Evolutionary conservation across 257 asterid species (phyloP).

Genomic region (Schizonepeta tenuifolia): DNA sequence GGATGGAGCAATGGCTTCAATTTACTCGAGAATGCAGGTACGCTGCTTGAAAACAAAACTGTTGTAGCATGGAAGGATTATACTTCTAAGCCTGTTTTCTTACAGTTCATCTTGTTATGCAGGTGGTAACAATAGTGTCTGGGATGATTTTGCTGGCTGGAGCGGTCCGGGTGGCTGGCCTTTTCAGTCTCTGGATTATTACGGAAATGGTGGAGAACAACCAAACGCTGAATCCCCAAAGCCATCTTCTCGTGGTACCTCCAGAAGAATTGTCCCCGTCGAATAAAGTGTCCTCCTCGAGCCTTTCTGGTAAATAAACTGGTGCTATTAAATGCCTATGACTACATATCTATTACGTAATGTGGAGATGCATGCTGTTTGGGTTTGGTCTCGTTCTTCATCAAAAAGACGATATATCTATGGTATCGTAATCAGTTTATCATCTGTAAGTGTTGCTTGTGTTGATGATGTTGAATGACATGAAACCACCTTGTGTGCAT

Average conservation of each 20-base stretch:
- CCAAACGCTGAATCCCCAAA: slow-evolving; percentile 30
- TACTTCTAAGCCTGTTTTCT: not conserved
- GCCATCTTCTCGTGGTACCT: slow-evolving; percentile 37
- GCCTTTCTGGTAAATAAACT: slow-evolving; percentile 6
- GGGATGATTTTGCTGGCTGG: slow-evolving; percentile 63
- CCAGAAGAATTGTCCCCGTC: slow-evolving; percentile 53
- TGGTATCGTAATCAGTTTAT: not conserved
- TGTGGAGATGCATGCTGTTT: slow-evolving; percentile 2
- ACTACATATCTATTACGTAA: not conserved
- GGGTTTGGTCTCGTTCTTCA: not conserved
- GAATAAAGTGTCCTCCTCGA: slow-evolving; percentile 38
- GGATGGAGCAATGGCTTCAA: slow-evolving; percentile 70
- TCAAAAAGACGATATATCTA: not conserved
- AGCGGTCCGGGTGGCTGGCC: slow-evolving; percentile 59
- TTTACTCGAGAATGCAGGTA: slow-evolving; percentile 64
- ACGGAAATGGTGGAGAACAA: slow-evolving; percentile 37
- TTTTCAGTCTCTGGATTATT: slow-evolving; percentile 48
- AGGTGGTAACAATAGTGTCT: slow-evolving; percentile 46
- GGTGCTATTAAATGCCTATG: not conserved
- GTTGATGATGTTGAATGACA: not conserved
- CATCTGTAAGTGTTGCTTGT: not conserved
- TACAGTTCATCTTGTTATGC: slow-evolving; percentile 16
- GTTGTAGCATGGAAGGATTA: not conserved
- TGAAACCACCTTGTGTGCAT: not conserved
- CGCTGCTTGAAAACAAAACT: not conserved